phyloP scores from a whole-genome alignment of 2,329 filamentous ascomycete species.

The Emergomyces orientalis region DNA sequence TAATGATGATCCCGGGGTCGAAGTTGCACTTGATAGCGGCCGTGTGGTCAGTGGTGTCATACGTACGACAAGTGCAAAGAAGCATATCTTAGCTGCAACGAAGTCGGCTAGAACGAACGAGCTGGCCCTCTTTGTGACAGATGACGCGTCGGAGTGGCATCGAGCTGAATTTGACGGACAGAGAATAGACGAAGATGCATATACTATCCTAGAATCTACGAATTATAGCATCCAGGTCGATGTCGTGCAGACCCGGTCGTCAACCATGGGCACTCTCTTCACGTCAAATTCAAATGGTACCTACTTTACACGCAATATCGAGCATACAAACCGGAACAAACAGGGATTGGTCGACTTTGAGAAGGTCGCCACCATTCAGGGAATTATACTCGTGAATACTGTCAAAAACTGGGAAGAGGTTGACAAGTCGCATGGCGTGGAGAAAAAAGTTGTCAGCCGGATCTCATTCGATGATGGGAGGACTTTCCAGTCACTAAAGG shows the following conservation, averaged over 20 bases:
- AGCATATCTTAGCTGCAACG: slow-evolving; percentile 74
- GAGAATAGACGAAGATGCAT: slow-evolving; percentile 73
- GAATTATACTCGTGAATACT: slow-evolving; percentile 80
- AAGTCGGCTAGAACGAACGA: slow-evolving; percentile 73
- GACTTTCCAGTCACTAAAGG: slow-evolving; percentile 66
- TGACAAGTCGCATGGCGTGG: slow-evolving; percentile 41
- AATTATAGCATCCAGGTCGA: slow-evolving; percentile 98
- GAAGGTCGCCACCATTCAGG: slow-evolving; percentile 83
- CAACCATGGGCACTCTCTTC: slow-evolving; percentile 75
- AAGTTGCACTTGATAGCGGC: slow-evolving; percentile 66
- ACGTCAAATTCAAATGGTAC: slow-evolving; percentile 97
- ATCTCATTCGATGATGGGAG: slow-evolving; percentile 96
- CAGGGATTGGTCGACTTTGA: slow-evolving; percentile 85
- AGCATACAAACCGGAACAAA: slow-evolving; percentile 78
- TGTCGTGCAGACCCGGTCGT: slow-evolving; percentile 57
- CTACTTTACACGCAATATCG: slow-evolving; percentile 84
- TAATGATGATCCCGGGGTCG: slow-evolving; percentile 45
- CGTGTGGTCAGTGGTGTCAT: slow-evolving; percentile 70
- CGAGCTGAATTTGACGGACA: slow-evolving; percentile 81
- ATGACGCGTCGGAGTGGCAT: slow-evolving; percentile 79
- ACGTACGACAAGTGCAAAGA: slow-evolving; percentile 74
- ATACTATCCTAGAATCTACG: slow-evolving; percentile 89
- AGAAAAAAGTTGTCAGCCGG: slow-evolving; percentile 57
- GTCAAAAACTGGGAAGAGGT: slow-evolving; percentile 80
- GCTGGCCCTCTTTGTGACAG: slow-evolving; percentile 81